Conservation (phyloP, 306 rosid species). For the Trifolium pratense region DNA sequence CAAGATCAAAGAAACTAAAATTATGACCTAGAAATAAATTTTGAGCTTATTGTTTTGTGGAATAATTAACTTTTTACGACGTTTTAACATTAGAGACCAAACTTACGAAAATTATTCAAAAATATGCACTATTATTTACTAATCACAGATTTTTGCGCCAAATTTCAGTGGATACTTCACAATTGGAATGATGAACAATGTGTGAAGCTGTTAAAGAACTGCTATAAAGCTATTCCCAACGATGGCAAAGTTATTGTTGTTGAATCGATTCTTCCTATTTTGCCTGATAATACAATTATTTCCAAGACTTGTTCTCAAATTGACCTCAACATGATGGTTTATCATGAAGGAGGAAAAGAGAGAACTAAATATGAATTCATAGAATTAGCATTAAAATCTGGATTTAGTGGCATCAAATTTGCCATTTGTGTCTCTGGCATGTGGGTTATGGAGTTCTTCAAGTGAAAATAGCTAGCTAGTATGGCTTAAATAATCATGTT, state of each 20-base stretch:
- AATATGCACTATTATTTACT: no score
- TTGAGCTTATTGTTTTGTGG: no score
- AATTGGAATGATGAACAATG: conserved; percentile 49
- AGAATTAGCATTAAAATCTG: conserved; percentile 41
- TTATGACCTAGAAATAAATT: no score
- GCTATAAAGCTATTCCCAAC: conserved; percentile 40
- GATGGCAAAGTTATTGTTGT: conserved; percentile 52
- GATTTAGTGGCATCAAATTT: conserved; percentile 40
- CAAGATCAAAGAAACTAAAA: no score
- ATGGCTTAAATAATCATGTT: no score
- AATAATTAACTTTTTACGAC: no score
- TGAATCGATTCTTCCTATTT: conserved; percentile 32
- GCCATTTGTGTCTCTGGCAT: neutral
- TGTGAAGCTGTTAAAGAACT: conserved; percentile 48
- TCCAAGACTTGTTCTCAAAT: neutral
- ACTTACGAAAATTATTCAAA: no score
- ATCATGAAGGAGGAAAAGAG: conserved; percentile 51
- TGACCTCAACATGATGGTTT: conserved; percentile 44
- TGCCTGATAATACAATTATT: neutral
- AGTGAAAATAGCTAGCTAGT: neutral
- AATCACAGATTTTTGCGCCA: no score
- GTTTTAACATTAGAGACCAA: no score
- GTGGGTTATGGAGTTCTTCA: conserved; percentile 46
- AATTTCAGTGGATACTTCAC: conserved; percentile 47
- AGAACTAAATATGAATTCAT: conserved; percentile 40